Evolutionary conservation across 768 basidiomycete species (phyloP).

Genomic region (Termitomyces sp.): DNA sequence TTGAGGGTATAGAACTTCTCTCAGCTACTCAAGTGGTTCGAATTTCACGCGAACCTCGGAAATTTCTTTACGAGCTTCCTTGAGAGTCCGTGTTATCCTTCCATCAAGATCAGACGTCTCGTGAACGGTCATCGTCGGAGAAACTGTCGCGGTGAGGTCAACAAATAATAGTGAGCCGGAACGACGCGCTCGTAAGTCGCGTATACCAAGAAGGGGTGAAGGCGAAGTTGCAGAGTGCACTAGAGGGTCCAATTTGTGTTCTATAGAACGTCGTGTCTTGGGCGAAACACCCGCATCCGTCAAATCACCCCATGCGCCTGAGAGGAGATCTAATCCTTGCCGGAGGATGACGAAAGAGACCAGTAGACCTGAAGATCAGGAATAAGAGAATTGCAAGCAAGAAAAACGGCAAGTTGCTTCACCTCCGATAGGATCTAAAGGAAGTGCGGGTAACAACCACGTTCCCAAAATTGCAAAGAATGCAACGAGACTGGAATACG

Average conservation of each 20-base stretch:
- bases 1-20: not conserved
- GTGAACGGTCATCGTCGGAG: slow-evolving; percentile 50
- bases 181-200: slow-evolving; percentile 66
- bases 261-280: slow-evolving; percentile 48
- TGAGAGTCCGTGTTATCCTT: slow-evolving; percentile 53
- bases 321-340: slow-evolving; percentile 68
- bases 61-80: slow-evolving; percentile 58
- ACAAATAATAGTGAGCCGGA: slow-evolving; percentile 81
- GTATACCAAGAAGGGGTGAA: slow-evolving; percentile 39
- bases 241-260: slow-evolving; percentile 54
- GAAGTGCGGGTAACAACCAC: slow-evolving; percentile 78
- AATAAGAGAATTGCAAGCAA: not conserved
- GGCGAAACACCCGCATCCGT: slow-evolving; percentile 78
- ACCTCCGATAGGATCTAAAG: slow-evolving; percentile 95
- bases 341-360: slow-evolving; percentile 88
- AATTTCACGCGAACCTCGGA: slow-evolving; percentile 72
- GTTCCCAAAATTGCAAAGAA: slow-evolving; percentile 91
- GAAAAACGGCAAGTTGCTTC: slow-evolving; percentile 19
- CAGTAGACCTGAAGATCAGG: slow-evolving; percentile 53
- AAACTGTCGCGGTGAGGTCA: slow-evolving; percentile 76
- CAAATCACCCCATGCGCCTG: slow-evolving; percentile 74
- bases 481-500: slow-evolving; percentile 89
- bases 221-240: slow-evolving; percentile 27
- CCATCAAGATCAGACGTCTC: slow-evolving; percentile 61
- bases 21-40: slow-evolving; percentile 25